Evolutionary conservation across 2,329 filamentous ascomycete genomes (phyloP).

Genomic region (Aspergillus sp.): DNA sequence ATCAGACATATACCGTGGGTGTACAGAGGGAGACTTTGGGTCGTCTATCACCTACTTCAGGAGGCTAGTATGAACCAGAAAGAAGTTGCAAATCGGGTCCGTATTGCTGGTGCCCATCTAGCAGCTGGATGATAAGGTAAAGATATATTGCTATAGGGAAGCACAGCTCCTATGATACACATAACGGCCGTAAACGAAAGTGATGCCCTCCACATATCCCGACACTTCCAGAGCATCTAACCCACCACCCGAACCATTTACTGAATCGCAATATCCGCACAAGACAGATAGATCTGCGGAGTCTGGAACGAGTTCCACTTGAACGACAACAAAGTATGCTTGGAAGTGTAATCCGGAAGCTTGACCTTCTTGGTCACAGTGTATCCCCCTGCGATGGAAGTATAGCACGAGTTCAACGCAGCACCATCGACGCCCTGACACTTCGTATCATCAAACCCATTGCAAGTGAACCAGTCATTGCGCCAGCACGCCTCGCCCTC

Average conservation of each 20-base stretch:
- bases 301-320: conserved; percentile 58
- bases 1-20: too few relatives aligned
- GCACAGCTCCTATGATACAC: too few relatives aligned
- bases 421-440: conserved; percentile 49
- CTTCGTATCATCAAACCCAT: conserved; percentile 19
- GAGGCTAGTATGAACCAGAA: too few relatives aligned
- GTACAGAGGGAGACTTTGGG: too few relatives aligned
- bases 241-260: neutral
- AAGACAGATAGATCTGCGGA: conserved; percentile 52
- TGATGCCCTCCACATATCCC: too few relatives aligned
- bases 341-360: conserved; percentile 48
- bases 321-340: conserved; percentile 53
- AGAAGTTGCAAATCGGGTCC: too few relatives aligned
- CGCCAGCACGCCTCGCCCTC: conserved; percentile 45
- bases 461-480: conserved; percentile 56
- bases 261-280: conserved; percentile 51
- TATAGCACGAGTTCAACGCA: conserved; percentile 46
- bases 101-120: too few relatives aligned
- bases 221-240: too few relatives aligned
- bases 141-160: too few relatives aligned
- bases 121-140: too few relatives aligned
- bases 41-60: too few relatives aligned
- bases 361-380: conserved; percentile 53
- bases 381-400: conserved; percentile 54
- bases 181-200: too few relatives aligned